Percentiles rank a stretch among this genome's conserved stretches.
Evolutionary conservation across 2,329 filamentous ascomycete species (phyloP).

Genomic region (Diplodia seriata): DNA sequence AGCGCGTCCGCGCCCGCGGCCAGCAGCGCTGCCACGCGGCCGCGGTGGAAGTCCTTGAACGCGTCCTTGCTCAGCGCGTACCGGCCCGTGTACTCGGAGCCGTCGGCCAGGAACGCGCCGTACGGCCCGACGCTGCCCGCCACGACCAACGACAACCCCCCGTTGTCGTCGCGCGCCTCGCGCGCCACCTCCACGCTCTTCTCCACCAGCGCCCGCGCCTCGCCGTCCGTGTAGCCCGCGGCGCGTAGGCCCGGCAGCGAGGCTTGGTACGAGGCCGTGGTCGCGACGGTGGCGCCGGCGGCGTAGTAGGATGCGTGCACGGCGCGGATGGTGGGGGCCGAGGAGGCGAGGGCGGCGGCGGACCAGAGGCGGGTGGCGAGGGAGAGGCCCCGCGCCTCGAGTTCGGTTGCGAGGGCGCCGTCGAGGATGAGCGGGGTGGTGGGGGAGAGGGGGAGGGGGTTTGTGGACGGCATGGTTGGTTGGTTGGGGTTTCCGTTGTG

Average conservation of each 20-base stretch:
- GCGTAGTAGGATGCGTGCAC: constrained; percentile 55
- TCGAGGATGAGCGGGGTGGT: constrained; percentile 48
- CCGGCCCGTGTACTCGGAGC: constrained; percentile 55
- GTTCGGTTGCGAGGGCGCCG: constrained; percentile 57
- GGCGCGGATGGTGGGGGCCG: constrained; percentile 49
- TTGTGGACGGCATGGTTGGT: constrained; percentile 5
- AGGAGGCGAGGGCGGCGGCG: constrained; percentile 50
- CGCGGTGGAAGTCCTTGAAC: constrained; percentile 53
- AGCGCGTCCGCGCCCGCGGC: constrained; percentile 53
- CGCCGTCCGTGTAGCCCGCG: constrained; percentile 37
- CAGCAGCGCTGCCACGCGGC: constrained; percentile 51
- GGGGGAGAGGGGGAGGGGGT: background rate
- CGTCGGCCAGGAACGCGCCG: constrained; percentile 56
- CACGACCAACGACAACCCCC: constrained; percentile 39
- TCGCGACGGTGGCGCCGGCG: constrained; percentile 55
- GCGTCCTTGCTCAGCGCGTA: constrained; percentile 45
- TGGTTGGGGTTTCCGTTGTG: too few relatives aligned
- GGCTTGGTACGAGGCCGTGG: constrained; percentile 58
- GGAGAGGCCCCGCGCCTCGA: constrained; percentile 52
- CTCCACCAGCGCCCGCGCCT: constrained; percentile 18
- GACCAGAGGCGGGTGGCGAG: constrained; percentile 56
- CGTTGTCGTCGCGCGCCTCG: background rate
- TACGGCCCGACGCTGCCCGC: constrained; percentile 58
- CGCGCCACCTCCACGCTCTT: constrained; percentile 13
- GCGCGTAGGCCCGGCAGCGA: constrained; percentile 50